phyloP scores from a whole-genome alignment of 2,329 filamentous ascomycete genomes.

The Verruconis gallopava region DNA sequence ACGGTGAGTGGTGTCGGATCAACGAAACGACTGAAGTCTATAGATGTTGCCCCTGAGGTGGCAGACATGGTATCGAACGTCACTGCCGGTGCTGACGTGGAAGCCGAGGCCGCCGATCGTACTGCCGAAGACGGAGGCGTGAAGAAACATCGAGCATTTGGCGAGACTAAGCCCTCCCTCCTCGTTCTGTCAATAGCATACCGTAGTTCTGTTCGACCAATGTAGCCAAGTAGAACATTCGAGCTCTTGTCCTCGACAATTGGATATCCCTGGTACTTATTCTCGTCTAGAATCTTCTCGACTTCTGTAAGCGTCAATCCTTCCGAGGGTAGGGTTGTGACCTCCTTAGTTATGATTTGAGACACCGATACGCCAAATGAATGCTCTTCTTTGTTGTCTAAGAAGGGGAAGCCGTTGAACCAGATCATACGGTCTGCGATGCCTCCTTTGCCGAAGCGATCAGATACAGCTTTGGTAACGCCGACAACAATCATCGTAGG shows the following conservation, averaged over 20 bases:
- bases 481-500: constrained; percentile 99
- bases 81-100: constrained; percentile 20
- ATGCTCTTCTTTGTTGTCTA: constrained; percentile 96
- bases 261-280: constrained; percentile 84
- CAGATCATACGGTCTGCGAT: constrained; percentile 98
- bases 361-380: constrained; percentile 92
- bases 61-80: constrained; percentile 49
- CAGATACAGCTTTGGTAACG: constrained; percentile 84
- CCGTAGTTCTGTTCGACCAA: constrained; percentile 79
- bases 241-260: constrained; percentile 63
- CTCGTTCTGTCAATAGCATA: constrained; percentile 79
- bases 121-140: constrained; percentile 24
- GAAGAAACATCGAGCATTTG: constrained; percentile 63
- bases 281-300: constrained; percentile 62
- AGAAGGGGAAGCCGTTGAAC: constrained; percentile 93
- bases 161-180: constrained; percentile 51
- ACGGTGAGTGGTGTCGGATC: constrained; percentile 82
- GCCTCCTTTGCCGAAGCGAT: constrained; percentile 85
- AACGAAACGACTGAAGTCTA: constrained; percentile 80
- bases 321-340: constrained; percentile 59
- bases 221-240: constrained; percentile 74
- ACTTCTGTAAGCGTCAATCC: constrained; percentile 66
- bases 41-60: constrained; percentile 40
- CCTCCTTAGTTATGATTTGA: constrained; percentile 69
- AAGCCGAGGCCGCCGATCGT: constrained; percentile 8